These are phyloP conservation scores for Neurospora discreta DNA, from an alignment of 495 filamentous ascomycete genomes.

Conservation along the genomic window DNA sequence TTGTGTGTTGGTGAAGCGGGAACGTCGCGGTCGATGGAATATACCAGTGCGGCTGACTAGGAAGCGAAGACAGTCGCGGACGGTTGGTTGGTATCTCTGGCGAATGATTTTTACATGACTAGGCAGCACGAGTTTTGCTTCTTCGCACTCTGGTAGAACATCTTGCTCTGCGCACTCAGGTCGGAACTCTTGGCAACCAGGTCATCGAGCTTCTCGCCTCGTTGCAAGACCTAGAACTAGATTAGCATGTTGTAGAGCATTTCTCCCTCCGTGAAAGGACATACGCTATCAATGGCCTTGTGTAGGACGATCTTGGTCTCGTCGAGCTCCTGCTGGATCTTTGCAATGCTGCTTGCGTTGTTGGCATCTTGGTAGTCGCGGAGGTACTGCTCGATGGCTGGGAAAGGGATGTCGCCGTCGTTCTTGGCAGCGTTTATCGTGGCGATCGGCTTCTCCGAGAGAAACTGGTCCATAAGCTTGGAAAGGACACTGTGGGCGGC, in stretches of 20 bases:
- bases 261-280: neutral
- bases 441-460: constrained; percentile 62
- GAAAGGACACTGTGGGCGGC: constrained; percentile 91
- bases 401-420: constrained; percentile 44
- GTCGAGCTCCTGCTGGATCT: constrained; percentile 92
- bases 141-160: constrained; percentile 77
- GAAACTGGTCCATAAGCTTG: constrained; percentile 90
- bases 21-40: neutral
- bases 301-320: constrained; percentile 97
- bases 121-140: constrained; percentile 94
- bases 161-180: constrained; percentile 80
- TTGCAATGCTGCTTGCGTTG: constrained; percentile 83
- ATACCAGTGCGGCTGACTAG: neutral
- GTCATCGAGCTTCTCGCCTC: constrained; percentile 85
- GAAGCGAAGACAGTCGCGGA: neutral
- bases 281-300: constrained; percentile 80
- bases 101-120: constrained; percentile 48
- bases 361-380: constrained; percentile 80
- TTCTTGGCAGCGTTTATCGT: constrained; percentile 45
- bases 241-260: constrained; percentile 3
- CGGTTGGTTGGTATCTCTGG: neutral
- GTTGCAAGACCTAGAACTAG: constrained; percentile 48
- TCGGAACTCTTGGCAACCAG: constrained; percentile 82
- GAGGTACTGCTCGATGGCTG: constrained; percentile 71
- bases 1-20: neutral